A percentile compares a stretch with the other conserved stretches of the same genome.
phyloP scores from a whole-genome alignment of 2,329 filamentous ascomycete species.

The Aspergillaceae sp. region DNA sequence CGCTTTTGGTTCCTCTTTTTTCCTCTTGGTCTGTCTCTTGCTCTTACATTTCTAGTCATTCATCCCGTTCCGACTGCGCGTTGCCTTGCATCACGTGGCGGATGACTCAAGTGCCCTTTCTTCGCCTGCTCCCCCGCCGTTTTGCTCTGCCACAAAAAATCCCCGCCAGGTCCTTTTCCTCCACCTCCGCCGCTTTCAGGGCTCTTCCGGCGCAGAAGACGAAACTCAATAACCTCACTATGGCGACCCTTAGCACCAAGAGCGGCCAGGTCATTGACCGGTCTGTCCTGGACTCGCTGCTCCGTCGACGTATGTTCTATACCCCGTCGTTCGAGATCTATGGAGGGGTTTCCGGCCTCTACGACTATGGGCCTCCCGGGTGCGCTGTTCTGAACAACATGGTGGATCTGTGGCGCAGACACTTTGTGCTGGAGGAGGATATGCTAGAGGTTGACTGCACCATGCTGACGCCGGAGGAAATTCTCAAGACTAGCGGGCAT shows the following conservation, averaged over 20 bases:
- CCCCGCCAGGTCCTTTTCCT: conserved; percentile 33
- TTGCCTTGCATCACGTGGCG: conserved; percentile 15
- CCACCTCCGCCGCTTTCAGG: conserved; percentile 26
- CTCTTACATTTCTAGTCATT: no score
- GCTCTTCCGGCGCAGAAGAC: conserved; percentile 22
- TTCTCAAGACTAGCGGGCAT: conserved; percentile 92
- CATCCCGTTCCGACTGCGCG: not conserved
- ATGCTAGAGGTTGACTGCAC: conserved; percentile 95
- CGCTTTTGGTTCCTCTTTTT: conserved; percentile 2
- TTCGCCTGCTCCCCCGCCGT: conserved; percentile 29
- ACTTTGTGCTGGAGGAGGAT: conserved; percentile 87
- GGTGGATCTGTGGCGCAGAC: conserved; percentile 81
- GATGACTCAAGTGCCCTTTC: conserved; percentile 34
- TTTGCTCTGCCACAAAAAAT: conserved; percentile 15
- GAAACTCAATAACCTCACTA: conserved; percentile 26
- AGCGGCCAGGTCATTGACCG: conserved; percentile 88
- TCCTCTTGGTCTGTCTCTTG: no score
- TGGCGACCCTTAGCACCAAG: conserved; percentile 63
- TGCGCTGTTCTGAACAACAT: conserved; percentile 81
- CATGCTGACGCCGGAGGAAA: conserved; percentile 83
- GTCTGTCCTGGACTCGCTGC: conserved; percentile 68
- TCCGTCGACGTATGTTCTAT: conserved; percentile 85
- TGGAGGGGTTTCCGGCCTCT: conserved; percentile 77
- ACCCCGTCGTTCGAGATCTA: conserved; percentile 96
- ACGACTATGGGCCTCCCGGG: conserved; percentile 87